A percentile compares a stretch with the other conserved stretches of the same genome.
These are phyloP conservation scores for Mycena maculata DNA, from an alignment of 768 basidiomycete genomes.

Conservation along the genomic window DNA sequence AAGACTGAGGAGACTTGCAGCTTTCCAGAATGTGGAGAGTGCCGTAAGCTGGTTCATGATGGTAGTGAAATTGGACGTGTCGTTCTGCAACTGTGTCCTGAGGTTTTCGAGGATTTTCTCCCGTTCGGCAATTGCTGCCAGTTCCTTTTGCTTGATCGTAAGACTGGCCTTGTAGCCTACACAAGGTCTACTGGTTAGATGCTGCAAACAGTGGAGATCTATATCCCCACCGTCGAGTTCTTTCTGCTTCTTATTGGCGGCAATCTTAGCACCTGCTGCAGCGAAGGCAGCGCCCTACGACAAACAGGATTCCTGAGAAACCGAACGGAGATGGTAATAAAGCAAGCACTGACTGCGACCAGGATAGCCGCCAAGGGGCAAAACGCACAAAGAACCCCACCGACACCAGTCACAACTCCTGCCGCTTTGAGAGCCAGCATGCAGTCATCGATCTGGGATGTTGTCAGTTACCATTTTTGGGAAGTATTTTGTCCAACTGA, in stretches of 20 bases:
- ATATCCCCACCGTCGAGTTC: background rate
- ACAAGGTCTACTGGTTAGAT: background rate
- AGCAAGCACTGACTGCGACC: too few relatives aligned
- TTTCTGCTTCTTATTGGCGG: background rate
- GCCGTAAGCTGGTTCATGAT: background rate
- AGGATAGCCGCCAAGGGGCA: too few relatives aligned
- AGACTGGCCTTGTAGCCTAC: background rate
- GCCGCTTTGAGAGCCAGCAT: too few relatives aligned
- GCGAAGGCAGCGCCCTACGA: too few relatives aligned
- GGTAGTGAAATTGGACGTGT: background rate
- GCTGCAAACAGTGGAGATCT: background rate
- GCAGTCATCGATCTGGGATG: background rate
- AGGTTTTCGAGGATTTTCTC: background rate
- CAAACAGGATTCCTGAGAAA: too few relatives aligned
- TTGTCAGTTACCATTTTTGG: background rate
- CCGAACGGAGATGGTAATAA: too few relatives aligned
- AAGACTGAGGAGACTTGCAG: background rate
- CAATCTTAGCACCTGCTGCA: background rate
- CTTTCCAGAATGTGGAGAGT: background rate
- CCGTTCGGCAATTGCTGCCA: background rate
- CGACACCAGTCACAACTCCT: too few relatives aligned
- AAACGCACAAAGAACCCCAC: too few relatives aligned
- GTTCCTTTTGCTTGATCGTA: background rate
- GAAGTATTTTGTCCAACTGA: background rate
- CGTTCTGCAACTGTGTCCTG: background rate